A percentile compares a stretch with the other conserved stretches of the same genome.
phyloP scores from a whole-genome alignment of 352 stramenopile species.

The Pythium oligandrum region DNA sequence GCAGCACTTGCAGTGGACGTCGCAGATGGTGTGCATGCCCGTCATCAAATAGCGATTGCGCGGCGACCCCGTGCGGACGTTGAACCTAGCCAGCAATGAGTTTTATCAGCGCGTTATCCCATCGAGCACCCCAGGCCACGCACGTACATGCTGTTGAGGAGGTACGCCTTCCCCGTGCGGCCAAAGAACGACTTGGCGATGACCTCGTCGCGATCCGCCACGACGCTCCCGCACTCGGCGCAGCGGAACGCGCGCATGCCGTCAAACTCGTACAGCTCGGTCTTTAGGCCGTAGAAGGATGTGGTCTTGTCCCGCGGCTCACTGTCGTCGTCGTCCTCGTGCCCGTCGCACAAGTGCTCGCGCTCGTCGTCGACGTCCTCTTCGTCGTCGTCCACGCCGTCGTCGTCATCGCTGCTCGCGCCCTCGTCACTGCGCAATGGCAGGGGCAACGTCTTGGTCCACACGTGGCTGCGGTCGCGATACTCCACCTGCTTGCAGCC shows the following conservation, averaged over 20 bases:
- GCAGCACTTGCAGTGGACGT: conserved; percentile 61
- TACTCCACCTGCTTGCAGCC: conserved; percentile 65
- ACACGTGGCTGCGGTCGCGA: conserved; percentile 39
- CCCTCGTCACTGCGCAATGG: conserved; percentile 8
- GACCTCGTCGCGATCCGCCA: conserved; percentile 64
- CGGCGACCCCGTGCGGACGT: conserved; percentile 45
- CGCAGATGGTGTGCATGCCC: conserved; percentile 73
- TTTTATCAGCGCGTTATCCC: neutral
- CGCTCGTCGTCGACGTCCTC: conserved; percentile 9
- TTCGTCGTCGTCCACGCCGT: conserved; percentile 16
- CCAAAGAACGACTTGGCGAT: conserved; percentile 79
- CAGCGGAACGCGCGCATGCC: conserved; percentile 59
- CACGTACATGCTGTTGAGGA: conserved; percentile 77
- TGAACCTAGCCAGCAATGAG: conserved; percentile 39
- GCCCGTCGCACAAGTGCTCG: conserved; percentile 15
- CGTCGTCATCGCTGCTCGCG: conserved; percentile 9
- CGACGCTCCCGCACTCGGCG: conserved; percentile 51
- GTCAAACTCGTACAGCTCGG: conserved; percentile 38
- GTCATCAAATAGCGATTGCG: conserved; percentile 77
- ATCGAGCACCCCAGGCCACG: neutral
- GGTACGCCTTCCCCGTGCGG: conserved; percentile 65
- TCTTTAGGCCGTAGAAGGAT: conserved; percentile 29
- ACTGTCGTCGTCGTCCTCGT: conserved; percentile 11
- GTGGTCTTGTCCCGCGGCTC: conserved; percentile 3
- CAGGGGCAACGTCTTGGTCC: conserved; percentile 25